Evolutionary conservation across 768 basidiomycete genomes (phyloP), one percentile per base, ranked within the genome.

Genomic region (Mycena filopes): DNA sequence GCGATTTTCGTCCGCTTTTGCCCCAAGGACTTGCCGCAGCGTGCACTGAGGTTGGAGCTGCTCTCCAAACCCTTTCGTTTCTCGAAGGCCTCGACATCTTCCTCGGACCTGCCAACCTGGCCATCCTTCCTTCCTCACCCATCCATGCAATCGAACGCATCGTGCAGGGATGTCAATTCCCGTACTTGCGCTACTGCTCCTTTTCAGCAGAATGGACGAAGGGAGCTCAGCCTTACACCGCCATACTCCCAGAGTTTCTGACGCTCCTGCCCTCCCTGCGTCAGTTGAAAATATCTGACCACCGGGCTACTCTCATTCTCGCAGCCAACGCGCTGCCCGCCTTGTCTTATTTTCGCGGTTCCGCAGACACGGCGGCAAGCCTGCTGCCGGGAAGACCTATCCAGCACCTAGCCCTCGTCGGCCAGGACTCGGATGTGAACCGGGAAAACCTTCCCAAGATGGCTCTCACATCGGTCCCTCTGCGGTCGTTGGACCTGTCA

Each of bases 331-430:
- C 84, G 55, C 77, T 90, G 21, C 85, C 86, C 6, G 67, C 66
- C 49, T 81, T 91, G 25, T 69, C 80, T 15, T 81, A 82, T 55
- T 90, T 89, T 81, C 86, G 87, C 59, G 89, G 89, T 62, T 81
- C 83, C 36, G 82, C 88, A 60, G 80, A 81, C 71, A 80, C 85
- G n/a, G 88, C 88, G 2, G 87, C 87, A 49, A 75, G 79, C 20
- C 70, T 90, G 49, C 82, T 90, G 55, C 89, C 89, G 6, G 87
- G 87, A 21, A 79, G 89, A 23, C 87, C 88, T 4, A 84, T 90
- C 28, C 83, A 82, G 46, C 75, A 76, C 59, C 84, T 90, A 51
- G 78, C 83, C 18, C 86, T 90, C 50, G 76, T 86, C 51, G 87
- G 87, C 4, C 81, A 84, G 68, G 86, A 88, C 63, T 83, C 82